Evolutionary conservation across 257 asterid genomes (phyloP), one percentile per base, ranked within the genome.

Genomic region (Scutellaria barbata): DNA sequence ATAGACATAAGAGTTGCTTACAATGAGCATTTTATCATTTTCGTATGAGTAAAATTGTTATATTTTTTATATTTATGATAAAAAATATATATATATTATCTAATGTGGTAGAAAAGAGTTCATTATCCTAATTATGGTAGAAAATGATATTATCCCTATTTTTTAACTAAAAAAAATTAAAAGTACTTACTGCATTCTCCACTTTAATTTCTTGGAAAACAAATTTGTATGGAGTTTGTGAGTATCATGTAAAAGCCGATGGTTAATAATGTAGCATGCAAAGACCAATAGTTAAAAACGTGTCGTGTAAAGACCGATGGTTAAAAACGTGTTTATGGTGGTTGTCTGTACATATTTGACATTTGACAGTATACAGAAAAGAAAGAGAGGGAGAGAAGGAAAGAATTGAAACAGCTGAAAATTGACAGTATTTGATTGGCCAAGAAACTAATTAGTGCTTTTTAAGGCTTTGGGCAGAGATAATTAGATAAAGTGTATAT

Each of bases 311-410:
- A 17, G 33, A 47, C 81, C 73, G 59, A 42, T 33, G 70, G 81
- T 17, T 58, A 77, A 64, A 20, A 70, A 35, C 64, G 53, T 53
- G 17, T 17, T 63, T 42, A 63, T 63, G 13, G 7, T 64, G 39
- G 52, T n/a, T 69, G 63, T 42, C 68, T 41, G 43, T 53, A 41
- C 60, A 69, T 63, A 63, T 43, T 69, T 40, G 72, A 69, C 76
- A 61, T 22, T 63, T 68, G 66, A 72, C 43, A 39, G 63, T 51
- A 53, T 41, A 2, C 35, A 30, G 25, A 1, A 22, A 1, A 22
- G 25, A 22, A 2, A 30, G 35, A 3, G 4, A 30, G 5, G 25
- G 4, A 20, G 10, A 33, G 25, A 54, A 37, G 58, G 45, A 65
- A 46, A 55, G 54, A 51, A 65, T 16, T 48, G 42, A 66, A 9